A percentile compares a stretch with the other conserved stretches of the same genome.
Evolutionary conservation across 768 basidiomycete genomes (phyloP).

Genomic region (Hericium coralloides): DNA sequence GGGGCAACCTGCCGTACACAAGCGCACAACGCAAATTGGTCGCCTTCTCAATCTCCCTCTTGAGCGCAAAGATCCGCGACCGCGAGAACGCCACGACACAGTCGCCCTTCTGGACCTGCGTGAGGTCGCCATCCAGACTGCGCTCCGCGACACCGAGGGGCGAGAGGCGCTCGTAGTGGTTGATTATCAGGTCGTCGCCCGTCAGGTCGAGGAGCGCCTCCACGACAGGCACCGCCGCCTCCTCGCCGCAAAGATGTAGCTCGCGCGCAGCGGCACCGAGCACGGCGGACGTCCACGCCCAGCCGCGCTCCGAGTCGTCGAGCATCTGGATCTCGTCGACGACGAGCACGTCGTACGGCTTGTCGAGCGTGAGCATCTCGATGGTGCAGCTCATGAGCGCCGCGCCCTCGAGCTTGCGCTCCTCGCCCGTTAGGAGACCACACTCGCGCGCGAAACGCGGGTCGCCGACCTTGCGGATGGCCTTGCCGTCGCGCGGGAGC

Average conservation of each 20-base stretch:
- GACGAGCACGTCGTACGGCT: slow-evolving; percentile 68
- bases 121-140: slow-evolving; percentile 53
- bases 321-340: slow-evolving; percentile 98
- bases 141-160: slow-evolving; percentile 65
- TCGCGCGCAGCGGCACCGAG: slow-evolving; percentile 70
- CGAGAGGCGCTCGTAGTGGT: slow-evolving; percentile 81
- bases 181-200: slow-evolving; percentile 74
- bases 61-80: slow-evolving; percentile 64
- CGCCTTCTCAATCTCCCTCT: slow-evolving; percentile 55
- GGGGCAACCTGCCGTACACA: slow-evolving; percentile 87
- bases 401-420: slow-evolving; percentile 58
- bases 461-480: slow-evolving; percentile 29
- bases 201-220: slow-evolving; percentile 57
- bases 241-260: slow-evolving; percentile 93
- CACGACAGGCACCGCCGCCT: slow-evolving; percentile 80
- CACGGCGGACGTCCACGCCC: slow-evolving; percentile 76
- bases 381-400: slow-evolving; percentile 81
- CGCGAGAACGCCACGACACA: slow-evolving; percentile 87
- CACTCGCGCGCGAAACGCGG: slow-evolving; percentile 49
- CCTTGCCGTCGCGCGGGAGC: slow-evolving; percentile 7
- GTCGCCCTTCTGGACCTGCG: slow-evolving; percentile 67
- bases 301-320: slow-evolving; percentile 66
- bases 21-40: slow-evolving; percentile 83
- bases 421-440: slow-evolving; percentile 91
- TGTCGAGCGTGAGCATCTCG: slow-evolving; percentile 65